These are phyloP conservation scores for Aspergillus campestris DNA, from an alignment of 495 filamentous ascomycete species.

Conservation along the genomic window DNA sequence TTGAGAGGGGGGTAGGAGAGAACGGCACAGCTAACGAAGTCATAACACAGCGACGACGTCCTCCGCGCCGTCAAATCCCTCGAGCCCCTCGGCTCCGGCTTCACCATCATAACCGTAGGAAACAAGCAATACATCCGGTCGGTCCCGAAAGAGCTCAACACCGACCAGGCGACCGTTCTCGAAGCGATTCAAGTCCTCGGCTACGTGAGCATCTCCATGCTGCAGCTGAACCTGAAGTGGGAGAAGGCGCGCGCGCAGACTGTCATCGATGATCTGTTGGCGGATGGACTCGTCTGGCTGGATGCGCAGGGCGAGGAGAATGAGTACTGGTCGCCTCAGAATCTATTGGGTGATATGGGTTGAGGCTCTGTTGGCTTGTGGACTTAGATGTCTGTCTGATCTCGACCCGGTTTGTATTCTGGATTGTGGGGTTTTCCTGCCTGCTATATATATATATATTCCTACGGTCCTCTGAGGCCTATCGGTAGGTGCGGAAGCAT, in stretches of 20 bases:
- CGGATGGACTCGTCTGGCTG: slow-evolving; percentile 89
- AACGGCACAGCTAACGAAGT: too few species aligned
- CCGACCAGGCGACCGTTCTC: slow-evolving; percentile 84
- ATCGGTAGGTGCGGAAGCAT: too few species aligned
- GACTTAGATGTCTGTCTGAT: neutral
- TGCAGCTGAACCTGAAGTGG: slow-evolving; percentile 86
- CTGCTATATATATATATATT: too few species aligned
- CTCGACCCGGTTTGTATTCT: too few species aligned
- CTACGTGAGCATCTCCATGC: slow-evolving; percentile 84
- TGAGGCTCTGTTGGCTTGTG: slow-evolving; percentile 12
- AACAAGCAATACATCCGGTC: slow-evolving; percentile 81
- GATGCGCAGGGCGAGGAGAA: slow-evolving; percentile 79
- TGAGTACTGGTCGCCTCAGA: slow-evolving; percentile 88
- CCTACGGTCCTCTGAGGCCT: too few species aligned
- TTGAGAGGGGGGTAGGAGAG: neutral
- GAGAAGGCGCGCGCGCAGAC: slow-evolving; percentile 76
- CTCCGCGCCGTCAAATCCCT: slow-evolving; percentile 82
- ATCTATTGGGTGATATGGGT: slow-evolving; percentile 33
- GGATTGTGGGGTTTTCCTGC: too few species aligned
- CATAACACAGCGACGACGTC: slow-evolving; percentile 88
- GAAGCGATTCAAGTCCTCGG: slow-evolving; percentile 81
- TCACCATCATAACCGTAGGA: slow-evolving; percentile 73
- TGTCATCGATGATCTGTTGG: slow-evolving; percentile 82
- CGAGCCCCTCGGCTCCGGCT: slow-evolving; percentile 78
- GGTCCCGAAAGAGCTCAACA: slow-evolving; percentile 92